Conservation (phyloP, 164 flowering plant species). For the Berberis thunbergii region DNA sequence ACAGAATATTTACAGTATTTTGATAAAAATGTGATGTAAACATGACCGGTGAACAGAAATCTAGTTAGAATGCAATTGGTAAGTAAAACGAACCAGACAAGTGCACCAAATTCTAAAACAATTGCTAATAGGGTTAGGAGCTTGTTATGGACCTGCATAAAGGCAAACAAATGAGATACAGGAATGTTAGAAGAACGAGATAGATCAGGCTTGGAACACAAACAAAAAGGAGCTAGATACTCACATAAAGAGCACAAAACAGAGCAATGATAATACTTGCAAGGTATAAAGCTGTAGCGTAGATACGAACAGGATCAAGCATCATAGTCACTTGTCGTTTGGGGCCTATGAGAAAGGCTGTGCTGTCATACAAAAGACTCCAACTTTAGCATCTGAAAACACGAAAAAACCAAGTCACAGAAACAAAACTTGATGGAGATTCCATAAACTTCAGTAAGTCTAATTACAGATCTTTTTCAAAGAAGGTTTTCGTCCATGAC, state of each 20-base stretch:
- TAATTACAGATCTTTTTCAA: too few species aligned
- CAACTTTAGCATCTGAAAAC: conserved; percentile 32
- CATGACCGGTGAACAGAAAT: not conserved
- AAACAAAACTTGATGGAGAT: not conserved
- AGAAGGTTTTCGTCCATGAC: too few species aligned
- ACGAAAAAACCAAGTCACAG: conserved; percentile 9
- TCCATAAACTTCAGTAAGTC: not conserved
- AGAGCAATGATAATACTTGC: conserved; percentile 75
- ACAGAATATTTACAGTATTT: too few species aligned
- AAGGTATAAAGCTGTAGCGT: conserved; percentile 78
- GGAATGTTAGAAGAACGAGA: not conserved
- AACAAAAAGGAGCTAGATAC: conserved; percentile 16
- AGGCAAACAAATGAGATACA: not conserved
- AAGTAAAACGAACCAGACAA: conserved; percentile 44
- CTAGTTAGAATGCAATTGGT: not conserved
- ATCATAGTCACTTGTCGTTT: conserved; percentile 83
- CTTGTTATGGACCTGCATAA: conserved; percentile 73
- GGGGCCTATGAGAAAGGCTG: conserved; percentile 93
- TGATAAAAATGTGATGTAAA: conserved; percentile 10
- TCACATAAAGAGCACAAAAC: conserved; percentile 85
- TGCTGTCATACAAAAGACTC: conserved; percentile 70
- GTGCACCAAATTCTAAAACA: conserved; percentile 77
- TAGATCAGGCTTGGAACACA: not conserved
- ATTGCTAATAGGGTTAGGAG: conserved; percentile 78
- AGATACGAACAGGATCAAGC: conserved; percentile 95